These are phyloP conservation scores for Talaromyces albobiverticillius DNA, from an alignment of 2,329 filamentous ascomycete genomes.

Conservation along the genomic window DNA sequence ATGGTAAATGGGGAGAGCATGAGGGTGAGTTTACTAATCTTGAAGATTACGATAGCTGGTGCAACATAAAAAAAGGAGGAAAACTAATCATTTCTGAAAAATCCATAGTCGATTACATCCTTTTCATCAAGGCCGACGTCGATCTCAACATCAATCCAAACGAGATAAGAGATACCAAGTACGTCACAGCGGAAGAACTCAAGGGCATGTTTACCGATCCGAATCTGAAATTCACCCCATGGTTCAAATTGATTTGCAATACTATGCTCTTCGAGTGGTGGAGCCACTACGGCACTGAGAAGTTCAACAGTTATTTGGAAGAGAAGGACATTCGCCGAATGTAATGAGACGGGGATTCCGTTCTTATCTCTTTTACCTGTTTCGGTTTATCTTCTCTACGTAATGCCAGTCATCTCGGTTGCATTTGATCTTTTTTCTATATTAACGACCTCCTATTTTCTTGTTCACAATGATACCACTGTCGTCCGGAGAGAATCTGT, in stretches of 20 bases:
- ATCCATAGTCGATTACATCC: constrained; percentile 84
- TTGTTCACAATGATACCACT: constrained; percentile 10
- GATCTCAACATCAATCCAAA: constrained; percentile 79
- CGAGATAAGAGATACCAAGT: constrained; percentile 81
- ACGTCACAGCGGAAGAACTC: constrained; percentile 77
- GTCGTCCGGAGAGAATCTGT: not conserved
- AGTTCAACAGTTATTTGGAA: constrained; percentile 79
- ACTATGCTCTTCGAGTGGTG: constrained; percentile 99
- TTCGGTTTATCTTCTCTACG: not conserved
- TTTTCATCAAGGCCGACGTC: constrained; percentile 95
- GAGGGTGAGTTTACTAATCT: constrained; percentile 66
- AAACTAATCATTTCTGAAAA: not conserved
- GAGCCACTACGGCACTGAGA: constrained; percentile 71
- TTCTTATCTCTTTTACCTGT: not conserved
- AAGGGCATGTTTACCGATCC: constrained; percentile 82
- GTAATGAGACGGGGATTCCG: constrained; percentile 36
- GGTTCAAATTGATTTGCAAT: constrained; percentile 99
- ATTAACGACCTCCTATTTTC: not conserved
- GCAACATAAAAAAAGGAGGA: too few relatives aligned
- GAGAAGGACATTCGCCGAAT: constrained; percentile 88
- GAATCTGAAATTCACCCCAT: constrained; percentile 83
- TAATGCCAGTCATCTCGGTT: not conserved
- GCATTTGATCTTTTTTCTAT: not conserved
- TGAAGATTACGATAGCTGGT: not conserved
- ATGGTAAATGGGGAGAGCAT: constrained; percentile 98